phyloP scores from a whole-genome alignment of 768 basidiomycete genomes.

The Leccinum subgranulosum region DNA sequence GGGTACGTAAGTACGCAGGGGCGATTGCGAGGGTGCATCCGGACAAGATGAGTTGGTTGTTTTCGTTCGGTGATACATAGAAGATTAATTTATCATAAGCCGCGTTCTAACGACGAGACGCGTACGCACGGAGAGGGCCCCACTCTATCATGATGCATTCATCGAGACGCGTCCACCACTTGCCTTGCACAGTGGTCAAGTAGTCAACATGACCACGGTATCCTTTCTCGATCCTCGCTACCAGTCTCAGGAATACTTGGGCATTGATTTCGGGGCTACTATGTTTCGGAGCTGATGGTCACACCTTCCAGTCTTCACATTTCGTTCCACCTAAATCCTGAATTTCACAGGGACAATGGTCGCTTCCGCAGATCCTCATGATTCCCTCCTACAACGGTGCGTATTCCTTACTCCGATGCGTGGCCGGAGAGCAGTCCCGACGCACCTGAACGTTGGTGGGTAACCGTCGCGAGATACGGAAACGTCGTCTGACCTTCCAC shows the following conservation, averaged over 20 bases:
- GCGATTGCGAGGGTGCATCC: too few species aligned
- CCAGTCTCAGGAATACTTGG: slow-evolving; percentile 30
- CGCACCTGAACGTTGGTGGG: slow-evolving; percentile 64
- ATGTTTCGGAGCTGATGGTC: slow-evolving; percentile 43
- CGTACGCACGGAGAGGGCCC: too few species aligned
- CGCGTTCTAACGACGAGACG: too few species aligned
- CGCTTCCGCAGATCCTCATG: slow-evolving; percentile 51
- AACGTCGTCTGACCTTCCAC: not conserved
- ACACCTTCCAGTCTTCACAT: not conserved
- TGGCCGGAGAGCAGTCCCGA: slow-evolving; percentile 64
- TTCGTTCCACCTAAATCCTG: not conserved
- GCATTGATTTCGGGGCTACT: slow-evolving; percentile 53
- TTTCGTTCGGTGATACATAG: too few species aligned
- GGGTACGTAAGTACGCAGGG: too few species aligned
- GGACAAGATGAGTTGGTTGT: too few species aligned
- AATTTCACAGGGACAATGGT: slow-evolving; percentile 54
- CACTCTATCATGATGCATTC: too few species aligned
- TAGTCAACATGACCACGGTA: slow-evolving; percentile 61
- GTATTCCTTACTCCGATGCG: slow-evolving; percentile 76
- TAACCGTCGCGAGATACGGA: not conserved
- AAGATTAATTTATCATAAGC: too few species aligned
- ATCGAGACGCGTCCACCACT: slow-evolving; percentile 36
- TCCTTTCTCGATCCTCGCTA: not conserved
- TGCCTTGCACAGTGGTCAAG: slow-evolving; percentile 48
- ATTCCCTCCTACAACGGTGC: slow-evolving; percentile 56